Base-by-base conservation (phyloP, 2,329 filamentous ascomycete species). In the Aspergillus niger region DNA sequence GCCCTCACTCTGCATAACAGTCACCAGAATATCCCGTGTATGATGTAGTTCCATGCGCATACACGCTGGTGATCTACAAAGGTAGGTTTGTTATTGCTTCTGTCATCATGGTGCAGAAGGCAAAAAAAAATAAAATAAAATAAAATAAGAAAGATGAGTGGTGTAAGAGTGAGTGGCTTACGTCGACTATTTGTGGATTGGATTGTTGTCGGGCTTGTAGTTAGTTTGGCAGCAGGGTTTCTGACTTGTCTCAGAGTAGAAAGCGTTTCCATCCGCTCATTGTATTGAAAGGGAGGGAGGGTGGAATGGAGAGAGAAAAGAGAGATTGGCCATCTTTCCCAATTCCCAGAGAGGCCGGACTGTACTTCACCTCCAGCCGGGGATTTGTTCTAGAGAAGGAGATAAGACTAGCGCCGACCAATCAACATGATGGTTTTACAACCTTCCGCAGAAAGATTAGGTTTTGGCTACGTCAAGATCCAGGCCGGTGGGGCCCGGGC, bases 391-490 rank as follows among this genome's bases (percentile, higher is more conserved):
- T 54, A 63, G 47, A 54, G 55, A 39, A 50, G 43, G 60, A 73
- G 73, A 75, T 75, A 74, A 76, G 72, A 65, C 43, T 36, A 52
- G 2, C 30, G 24, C 8, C 13, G 13, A 48, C 73, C 73, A 76
- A 76, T 76, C 64, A 76, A 60, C n/a, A 38, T 0, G 7, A 4
- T 26, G 63, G 61, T 38, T 70, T 75, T 72, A 61, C 70, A 70
- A 74, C 63, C 58, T 59, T 65, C 67, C 57, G 59, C 66, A 66
- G 67, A 65, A 64, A 69, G 71, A 74, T 74, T 74, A 75, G 69
- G 63, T 70, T 73, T 71, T 55, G 62, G 61, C 72, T 73, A 76
- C 72, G 73, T 76, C 72, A 75, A 72, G 71, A 72, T 70, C 69
- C 66, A 70, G 66, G 58, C 44, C 11, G 54, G 66, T 67, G 68